These are phyloP conservation scores for Pleodorina starrii DNA, from an alignment of 139 green algal species.

Conservation along the genomic window DNA sequence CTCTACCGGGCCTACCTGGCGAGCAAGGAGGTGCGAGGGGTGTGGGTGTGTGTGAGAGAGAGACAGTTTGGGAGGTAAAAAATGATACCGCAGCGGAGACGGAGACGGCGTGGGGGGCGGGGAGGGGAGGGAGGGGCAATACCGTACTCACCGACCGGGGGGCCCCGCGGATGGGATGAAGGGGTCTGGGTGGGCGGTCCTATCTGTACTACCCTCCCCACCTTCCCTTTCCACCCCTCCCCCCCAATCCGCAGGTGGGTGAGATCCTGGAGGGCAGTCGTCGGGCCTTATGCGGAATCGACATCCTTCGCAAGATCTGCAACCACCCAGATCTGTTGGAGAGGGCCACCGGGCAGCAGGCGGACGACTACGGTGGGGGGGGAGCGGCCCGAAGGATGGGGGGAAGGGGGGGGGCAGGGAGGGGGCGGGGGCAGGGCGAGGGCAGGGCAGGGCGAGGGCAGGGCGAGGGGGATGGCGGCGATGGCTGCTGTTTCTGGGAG, in stretches of 20 bases:
- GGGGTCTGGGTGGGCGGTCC: no score
- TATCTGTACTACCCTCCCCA: neutral
- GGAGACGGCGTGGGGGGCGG: no score
- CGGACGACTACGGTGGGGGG: conserved; percentile 67
- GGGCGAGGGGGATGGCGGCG: neutral
- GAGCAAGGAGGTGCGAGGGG: conserved; percentile 75
- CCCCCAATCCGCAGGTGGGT: conserved; percentile 4
- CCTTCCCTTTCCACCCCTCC: neutral
- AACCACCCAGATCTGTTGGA: conserved; percentile 99
- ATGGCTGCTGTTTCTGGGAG: no score
- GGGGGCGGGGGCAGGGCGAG: neutral
- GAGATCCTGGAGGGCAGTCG: conserved; percentile 71
- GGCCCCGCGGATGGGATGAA: no score
- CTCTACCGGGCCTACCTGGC: conserved; percentile 91
- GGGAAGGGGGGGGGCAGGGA: neutral
- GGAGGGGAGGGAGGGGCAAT: no score
- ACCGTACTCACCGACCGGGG: no score
- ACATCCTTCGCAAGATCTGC: conserved; percentile 98
- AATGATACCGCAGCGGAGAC: no score
- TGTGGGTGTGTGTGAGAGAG: no score
- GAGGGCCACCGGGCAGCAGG: conserved; percentile 64
- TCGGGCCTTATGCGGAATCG: conserved; percentile 91
- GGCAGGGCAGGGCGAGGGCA: neutral
- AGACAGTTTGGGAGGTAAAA: no score
- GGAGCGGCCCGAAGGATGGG: neutral